These are phyloP conservation scores for Malassezia arunalokei DNA, from an alignment of 1,284 basidiomycete species.

Conservation along the genomic window DNA sequence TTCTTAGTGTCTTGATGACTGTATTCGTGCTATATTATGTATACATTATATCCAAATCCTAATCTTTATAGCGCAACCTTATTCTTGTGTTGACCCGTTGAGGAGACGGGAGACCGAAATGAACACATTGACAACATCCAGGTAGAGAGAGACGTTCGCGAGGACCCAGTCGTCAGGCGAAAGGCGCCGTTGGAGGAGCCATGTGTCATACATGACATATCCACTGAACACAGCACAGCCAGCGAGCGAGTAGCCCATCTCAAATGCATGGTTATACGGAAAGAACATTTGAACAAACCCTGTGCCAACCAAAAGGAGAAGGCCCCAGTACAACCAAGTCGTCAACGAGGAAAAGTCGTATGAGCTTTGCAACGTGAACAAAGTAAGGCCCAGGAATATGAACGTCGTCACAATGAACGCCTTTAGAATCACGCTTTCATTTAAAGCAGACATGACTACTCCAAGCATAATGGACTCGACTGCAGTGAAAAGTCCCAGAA, in stretches of 20 bases:
- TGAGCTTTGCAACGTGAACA: slow-evolving; percentile 66
- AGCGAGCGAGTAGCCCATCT: slow-evolving; percentile 64
- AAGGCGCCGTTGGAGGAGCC: slow-evolving; percentile 59
- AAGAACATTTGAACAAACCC: slow-evolving; percentile 62
- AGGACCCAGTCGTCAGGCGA: slow-evolving; percentile 78
- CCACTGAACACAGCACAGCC: slow-evolving; percentile 65
- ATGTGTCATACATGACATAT: slow-evolving; percentile 61
- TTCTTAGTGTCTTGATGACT: too few species aligned
- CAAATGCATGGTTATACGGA: slow-evolving; percentile 63
- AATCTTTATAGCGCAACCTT: background rate
- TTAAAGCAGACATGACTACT: slow-evolving; percentile 62
- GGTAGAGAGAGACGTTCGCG: slow-evolving; percentile 64
- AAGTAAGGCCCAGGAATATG: slow-evolving; percentile 64
- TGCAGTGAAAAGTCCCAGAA: slow-evolving; percentile 53
- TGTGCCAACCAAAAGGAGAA: slow-evolving; percentile 36
- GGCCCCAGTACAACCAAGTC: slow-evolving; percentile 65
- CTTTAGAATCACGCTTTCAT: slow-evolving; percentile 66
- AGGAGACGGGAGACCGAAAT: slow-evolving; percentile 55
- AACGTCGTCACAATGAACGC: slow-evolving; percentile 75
- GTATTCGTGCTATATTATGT: background rate
- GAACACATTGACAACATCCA: slow-evolving; percentile 57
- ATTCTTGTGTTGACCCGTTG: slow-evolving; percentile 6
- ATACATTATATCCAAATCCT: background rate
- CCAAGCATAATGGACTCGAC: slow-evolving; percentile 53
- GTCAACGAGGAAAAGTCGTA: slow-evolving; percentile 69